These are phyloP conservation scores for Ilyonectria mors-panacis DNA, from an alignment of 2,329 filamentous ascomycete species.

Conservation along the genomic window DNA sequence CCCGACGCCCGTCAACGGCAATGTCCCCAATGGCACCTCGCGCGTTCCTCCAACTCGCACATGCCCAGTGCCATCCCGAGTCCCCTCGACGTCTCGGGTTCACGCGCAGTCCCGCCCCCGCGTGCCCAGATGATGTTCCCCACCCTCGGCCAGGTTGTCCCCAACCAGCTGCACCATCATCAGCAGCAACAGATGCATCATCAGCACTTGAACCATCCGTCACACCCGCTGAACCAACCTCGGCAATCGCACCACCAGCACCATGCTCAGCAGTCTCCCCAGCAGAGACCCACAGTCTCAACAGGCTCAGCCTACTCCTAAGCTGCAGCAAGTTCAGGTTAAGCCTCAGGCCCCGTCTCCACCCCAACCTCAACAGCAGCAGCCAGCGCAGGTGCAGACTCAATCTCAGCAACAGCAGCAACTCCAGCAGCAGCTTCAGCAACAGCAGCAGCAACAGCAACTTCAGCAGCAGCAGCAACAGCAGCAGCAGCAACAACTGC, in stretches of 20 bases:
- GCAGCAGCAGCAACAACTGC: constrained; percentile 51
- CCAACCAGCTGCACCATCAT: constrained; percentile 62
- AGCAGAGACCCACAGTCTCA: constrained; percentile 57
- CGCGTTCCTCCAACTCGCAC: constrained; percentile 61
- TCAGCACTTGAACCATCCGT: constrained; percentile 49
- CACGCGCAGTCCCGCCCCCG: constrained; percentile 59
- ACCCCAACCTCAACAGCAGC: constrained; percentile 50
- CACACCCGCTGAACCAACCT: constrained; percentile 46
- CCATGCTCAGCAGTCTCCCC: constrained; percentile 50
- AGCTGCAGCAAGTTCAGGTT: constrained; percentile 52
- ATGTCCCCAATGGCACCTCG: constrained; percentile 64
- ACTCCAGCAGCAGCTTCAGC: constrained; percentile 47
- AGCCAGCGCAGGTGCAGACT: constrained; percentile 40
- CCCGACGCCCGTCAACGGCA: constrained; percentile 62
- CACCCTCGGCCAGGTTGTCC: constrained; percentile 59
- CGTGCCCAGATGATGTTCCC: constrained; percentile 61
- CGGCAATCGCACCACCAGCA: constrained; percentile 47
- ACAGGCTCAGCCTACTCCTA: constrained; percentile 48
- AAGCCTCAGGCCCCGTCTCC: constrained; percentile 52
- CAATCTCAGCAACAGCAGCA: constrained; percentile 42
- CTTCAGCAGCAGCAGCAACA: constrained; percentile 50
- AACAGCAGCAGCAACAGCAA: constrained; percentile 45
- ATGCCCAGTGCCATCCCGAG: constrained; percentile 65
- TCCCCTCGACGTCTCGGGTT: constrained; percentile 61
- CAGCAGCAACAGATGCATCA: constrained; percentile 55